Percentiles rank a stretch among this genome's conserved stretches.
Conservation (phyloP, 345 rosid genomes). For the Acer negundo region DNA sequence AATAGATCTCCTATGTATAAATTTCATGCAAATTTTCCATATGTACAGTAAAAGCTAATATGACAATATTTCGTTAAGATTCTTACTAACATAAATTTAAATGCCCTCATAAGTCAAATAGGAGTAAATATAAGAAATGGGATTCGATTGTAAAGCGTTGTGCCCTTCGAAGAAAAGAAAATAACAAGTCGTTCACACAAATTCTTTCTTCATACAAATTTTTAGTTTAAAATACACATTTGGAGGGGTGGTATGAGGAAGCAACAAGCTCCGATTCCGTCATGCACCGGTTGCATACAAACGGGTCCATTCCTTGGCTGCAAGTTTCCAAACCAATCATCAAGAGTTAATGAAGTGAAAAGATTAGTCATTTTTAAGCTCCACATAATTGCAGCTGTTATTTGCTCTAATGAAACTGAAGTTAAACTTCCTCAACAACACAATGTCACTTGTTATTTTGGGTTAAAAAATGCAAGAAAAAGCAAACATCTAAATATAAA, state of each 20-base stretch:
- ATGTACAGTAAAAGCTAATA: too few relatives aligned
- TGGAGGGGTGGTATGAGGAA: not conserved
- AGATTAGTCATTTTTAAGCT: not conserved
- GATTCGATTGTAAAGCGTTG: too few relatives aligned
- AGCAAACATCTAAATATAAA: not conserved
- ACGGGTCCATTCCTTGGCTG: constrained; percentile 99
- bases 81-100: too few relatives aligned
- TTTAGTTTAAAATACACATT: not conserved
- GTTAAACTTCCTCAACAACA: too few relatives aligned
- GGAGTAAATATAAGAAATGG: not conserved
- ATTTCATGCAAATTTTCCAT: too few relatives aligned
- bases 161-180: not conserved
- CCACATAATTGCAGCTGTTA: not conserved
- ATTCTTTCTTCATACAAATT: constrained; percentile 5
- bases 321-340: constrained; percentile 8
- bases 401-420: not conserved
- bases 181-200: not conserved
- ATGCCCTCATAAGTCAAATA: not conserved
- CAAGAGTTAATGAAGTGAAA: not conserved
- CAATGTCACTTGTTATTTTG: too few relatives aligned
- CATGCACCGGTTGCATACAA: constrained; percentile 83
- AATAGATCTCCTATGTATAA: too few relatives aligned
- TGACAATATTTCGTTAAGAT: not conserved
- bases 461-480: too few relatives aligned
- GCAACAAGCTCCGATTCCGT: constrained; percentile 2